Evolutionary conservation across 2,329 filamentous ascomycete species (phyloP), one percentile per base, ranked within the genome.

Genomic region (Chalaropsis ovoidea): DNA sequence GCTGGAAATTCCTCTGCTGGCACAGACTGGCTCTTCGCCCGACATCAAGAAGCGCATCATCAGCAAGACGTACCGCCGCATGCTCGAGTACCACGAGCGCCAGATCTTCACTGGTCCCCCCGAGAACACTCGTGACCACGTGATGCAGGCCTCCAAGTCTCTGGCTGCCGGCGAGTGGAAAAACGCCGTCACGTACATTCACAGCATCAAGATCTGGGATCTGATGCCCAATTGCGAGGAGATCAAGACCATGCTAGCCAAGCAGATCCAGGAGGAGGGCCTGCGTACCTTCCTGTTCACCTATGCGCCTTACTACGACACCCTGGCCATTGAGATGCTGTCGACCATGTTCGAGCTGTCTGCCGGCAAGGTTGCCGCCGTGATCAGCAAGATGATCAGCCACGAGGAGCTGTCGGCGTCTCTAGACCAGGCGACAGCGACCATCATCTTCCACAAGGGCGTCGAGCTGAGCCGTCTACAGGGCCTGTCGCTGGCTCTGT

Each of bases 171-270:
- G 95, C 70, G 94, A 99, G 78, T 99, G 94, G 94, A 96, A 96
- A 85, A 95, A 95, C 81, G 88, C 92, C 17, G 92, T 87, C 24
- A 83, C 88, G 69, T 94, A 95, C 77, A 92, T 99, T 76, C 91
- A 94, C 80, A 90, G 87, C 73, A 99, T 99, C 80, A 99, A 96
- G 85, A 99, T 99, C 75, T 99, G 94, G 94, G 94, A 99, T 65
- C 83, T 99, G 70, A 95, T 99, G 85, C 89, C 92, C 67, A 87
- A 94, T 76, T 84, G 89, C 27, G 90, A 93, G 66, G 89, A 91
- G 76, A 95, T 97, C 81, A 97, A 97, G 86, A 77, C 83, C 64
- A 96, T 99, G 94, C 89, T 99, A 68, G 90, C 92, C 65, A 91
- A 90, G 75, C 94, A 99, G 81, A 96, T 97, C 74, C 95, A 99